Percentiles rank a stretch among this genome's conserved stretches.
phyloP scores from a whole-genome alignment of 768 basidiomycete species.

The Boletus vermiculosoides region DNA sequence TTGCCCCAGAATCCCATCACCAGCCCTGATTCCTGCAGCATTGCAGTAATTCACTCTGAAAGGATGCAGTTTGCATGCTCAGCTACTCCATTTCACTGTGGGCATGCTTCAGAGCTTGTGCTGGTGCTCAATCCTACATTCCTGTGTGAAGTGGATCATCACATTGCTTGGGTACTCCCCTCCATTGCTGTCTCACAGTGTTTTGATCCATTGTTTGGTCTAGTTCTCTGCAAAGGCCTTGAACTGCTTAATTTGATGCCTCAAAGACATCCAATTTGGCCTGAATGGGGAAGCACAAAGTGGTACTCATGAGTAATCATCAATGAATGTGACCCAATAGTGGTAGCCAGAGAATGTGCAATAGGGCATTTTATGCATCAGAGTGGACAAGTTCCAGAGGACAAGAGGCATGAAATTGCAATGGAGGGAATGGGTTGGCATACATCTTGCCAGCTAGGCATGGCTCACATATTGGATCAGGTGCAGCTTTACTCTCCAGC shows the following conservation, averaged over 20 bases:
- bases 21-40: too few species aligned
- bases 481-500: not conserved
- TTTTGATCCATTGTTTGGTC: conserved; percentile 12
- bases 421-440: conserved; percentile 15
- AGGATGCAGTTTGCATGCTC: too few species aligned
- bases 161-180: conserved; percentile 5
- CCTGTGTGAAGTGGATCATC: too few species aligned
- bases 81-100: too few species aligned
- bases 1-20: too few species aligned
- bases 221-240: conserved; percentile 25
- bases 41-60: too few species aligned
- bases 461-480: not conserved
- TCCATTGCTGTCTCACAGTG: conserved; percentile 28
- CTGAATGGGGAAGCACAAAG: conserved; percentile 19
- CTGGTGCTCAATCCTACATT: too few species aligned
- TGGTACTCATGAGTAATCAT: conserved; percentile 7
- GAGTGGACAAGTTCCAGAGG: conserved; percentile 8
- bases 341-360: not conserved
- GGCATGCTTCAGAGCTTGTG: too few species aligned
- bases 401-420: too few species aligned
- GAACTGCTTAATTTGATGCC: conserved; percentile 26
- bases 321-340: conserved; percentile 15
- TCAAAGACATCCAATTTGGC: conserved; percentile 24
- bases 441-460: conserved; percentile 22
- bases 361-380: conserved; percentile 14